These are phyloP conservation scores for Mycena leptocephala DNA, from an alignment of 768 basidiomycete species.

Conservation along the genomic window DNA sequence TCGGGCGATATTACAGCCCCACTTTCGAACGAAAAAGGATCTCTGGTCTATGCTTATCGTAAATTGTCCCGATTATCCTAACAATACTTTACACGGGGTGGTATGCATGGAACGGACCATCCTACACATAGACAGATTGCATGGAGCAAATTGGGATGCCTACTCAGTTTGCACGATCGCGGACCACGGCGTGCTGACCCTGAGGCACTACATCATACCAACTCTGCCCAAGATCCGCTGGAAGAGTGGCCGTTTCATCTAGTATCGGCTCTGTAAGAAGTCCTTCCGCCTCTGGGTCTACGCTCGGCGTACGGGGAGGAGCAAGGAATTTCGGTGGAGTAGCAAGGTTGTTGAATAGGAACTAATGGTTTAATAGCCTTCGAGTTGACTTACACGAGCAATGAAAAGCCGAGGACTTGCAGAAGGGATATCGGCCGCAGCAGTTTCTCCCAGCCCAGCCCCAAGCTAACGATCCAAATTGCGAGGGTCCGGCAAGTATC, in stretches of 20 bases:
- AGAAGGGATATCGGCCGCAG: slow-evolving; percentile 87
- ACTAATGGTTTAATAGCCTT: slow-evolving; percentile 61
- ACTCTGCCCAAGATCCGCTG: slow-evolving; percentile 85
- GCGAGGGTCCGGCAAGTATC: slow-evolving; percentile 96
- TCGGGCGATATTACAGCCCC: too few species aligned
- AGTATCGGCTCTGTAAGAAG: slow-evolving; percentile 62
- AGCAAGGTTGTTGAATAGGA: slow-evolving; percentile 93
- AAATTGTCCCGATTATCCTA: too few species aligned
- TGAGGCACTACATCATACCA: slow-evolving; percentile 90
- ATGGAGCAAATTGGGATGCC: not conserved
- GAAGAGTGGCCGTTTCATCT: slow-evolving; percentile 89
- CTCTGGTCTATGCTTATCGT: too few species aligned
- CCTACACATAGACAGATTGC: too few species aligned
- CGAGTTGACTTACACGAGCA: slow-evolving; percentile 82
- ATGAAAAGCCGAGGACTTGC: slow-evolving; percentile 87
- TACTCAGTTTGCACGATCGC: not conserved
- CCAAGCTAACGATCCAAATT: slow-evolving; percentile 96
- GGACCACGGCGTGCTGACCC: slow-evolving; percentile 53
- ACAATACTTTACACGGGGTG: too few species aligned
- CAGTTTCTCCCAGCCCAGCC: slow-evolving; percentile 92
- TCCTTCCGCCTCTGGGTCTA: slow-evolving; percentile 70
- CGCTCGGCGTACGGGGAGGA: slow-evolving; percentile 49
- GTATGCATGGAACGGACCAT: too few species aligned
- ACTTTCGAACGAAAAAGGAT: too few species aligned
- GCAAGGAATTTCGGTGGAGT: slow-evolving; percentile 74